A percentile compares a stretch with the other conserved stretches of the same genome.
Conservation (phyloP, 805 yeast species). For the Ogataea methanolica region DNA sequence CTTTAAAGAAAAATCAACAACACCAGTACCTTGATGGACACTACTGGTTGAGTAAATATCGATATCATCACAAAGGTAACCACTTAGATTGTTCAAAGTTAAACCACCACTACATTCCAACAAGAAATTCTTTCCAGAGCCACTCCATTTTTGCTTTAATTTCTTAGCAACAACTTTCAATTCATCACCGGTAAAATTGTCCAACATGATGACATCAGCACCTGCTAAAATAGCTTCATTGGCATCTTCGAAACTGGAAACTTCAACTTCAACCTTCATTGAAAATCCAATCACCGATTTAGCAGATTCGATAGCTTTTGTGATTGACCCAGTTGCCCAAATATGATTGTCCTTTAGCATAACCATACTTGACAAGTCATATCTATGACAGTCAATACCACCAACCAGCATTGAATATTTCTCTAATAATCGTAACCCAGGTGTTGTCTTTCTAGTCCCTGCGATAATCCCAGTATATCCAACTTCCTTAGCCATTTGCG, state of each 20-base stretch:
- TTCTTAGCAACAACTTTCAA: conserved; percentile 59
- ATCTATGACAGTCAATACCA: conserved; percentile 89
- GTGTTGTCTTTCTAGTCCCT: conserved; percentile 97
- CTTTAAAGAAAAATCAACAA: conserved; percentile 82
- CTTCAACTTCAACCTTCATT: conserved; percentile 88
- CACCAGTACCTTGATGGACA: conserved; percentile 85
- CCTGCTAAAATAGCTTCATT: conserved; percentile 91
- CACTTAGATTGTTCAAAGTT: conserved; percentile 58
- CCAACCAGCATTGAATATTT: conserved; percentile 95
- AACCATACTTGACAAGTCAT: conserved; percentile 89
- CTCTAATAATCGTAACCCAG: conserved; percentile 84
- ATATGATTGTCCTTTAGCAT: conserved; percentile 95
- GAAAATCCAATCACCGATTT: conserved; percentile 83
- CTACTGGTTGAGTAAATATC: conserved; percentile 90
- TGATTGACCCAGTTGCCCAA: conserved; percentile 89
- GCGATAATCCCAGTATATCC: conserved; percentile 86
- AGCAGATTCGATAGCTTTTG: conserved; percentile 75
- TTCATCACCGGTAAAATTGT: conserved; percentile 70
- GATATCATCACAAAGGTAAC: conserved; percentile 69
- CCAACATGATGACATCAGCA: conserved; percentile 94
- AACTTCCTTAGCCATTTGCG: conserved; percentile 53
- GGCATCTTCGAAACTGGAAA: conserved; percentile 80
- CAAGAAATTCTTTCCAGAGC: conserved; percentile 44
- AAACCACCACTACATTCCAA: conserved; percentile 94
- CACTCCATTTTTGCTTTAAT: conserved; percentile 55